These are phyloP conservation scores for Amauroascus verrucosus DNA, from an alignment of 2,329 filamentous ascomycete genomes.

Conservation along the genomic window DNA sequence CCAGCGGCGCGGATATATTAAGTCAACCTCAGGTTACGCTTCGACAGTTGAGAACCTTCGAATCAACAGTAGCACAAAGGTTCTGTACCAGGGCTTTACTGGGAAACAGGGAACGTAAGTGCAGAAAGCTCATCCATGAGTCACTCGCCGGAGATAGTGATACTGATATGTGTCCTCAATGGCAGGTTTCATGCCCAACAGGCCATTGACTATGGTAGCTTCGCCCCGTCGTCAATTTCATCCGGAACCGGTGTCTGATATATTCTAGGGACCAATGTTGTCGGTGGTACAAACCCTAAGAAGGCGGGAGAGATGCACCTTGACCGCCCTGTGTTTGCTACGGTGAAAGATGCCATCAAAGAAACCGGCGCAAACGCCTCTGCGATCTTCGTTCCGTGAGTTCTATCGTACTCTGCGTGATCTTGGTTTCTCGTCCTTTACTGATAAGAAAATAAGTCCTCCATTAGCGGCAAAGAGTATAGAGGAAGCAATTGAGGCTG, in stretches of 20 bases:
- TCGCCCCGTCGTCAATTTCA: constrained; percentile 16
- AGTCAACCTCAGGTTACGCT: constrained; percentile 57
- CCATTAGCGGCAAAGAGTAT: constrained; percentile 89
- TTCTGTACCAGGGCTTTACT: constrained; percentile 94
- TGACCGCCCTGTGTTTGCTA: constrained; percentile 84
- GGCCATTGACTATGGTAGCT: constrained; percentile 92
- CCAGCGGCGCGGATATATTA: constrained; percentile 59
- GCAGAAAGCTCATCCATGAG: background rate
- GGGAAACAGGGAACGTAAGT: constrained; percentile 91
- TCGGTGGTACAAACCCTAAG: constrained; percentile 97
- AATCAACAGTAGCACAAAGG: constrained; percentile 87
- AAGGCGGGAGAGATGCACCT: constrained; percentile 90
- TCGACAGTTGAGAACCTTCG: constrained; percentile 74
- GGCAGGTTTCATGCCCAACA: constrained; percentile 89
- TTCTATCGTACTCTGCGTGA: background rate
- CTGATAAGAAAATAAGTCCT: constrained; percentile 50
- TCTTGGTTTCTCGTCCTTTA: background rate
- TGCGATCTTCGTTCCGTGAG: constrained; percentile 88
- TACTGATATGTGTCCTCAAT: constrained; percentile 23
- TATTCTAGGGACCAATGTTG: constrained; percentile 75
- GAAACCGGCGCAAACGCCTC: constrained; percentile 83
- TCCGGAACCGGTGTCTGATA: constrained; percentile 20
- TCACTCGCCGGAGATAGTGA: background rate
- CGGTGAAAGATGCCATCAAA: constrained; percentile 78
- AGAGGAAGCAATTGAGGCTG: constrained; percentile 87